Evolutionary conservation across 768 basidiomycete genomes (phyloP), one percentile per base, ranked within the genome.

Genomic region (Naganishia friedmannii): DNA sequence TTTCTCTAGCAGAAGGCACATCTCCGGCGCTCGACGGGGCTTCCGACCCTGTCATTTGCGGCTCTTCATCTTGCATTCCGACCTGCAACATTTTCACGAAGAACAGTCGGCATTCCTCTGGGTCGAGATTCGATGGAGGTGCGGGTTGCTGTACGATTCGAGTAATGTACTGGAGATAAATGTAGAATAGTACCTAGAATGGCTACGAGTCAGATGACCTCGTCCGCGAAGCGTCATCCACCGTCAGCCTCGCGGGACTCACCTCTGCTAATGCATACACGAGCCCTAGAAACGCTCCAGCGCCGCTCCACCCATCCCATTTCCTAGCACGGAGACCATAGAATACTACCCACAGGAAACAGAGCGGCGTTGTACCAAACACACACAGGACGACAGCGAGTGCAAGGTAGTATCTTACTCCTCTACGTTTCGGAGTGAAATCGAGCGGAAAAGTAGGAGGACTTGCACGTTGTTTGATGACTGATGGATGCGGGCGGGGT

Each of bases 1-100:
- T 69, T 32, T 45, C 55, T 69, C 46, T 46, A 28, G 29, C 32
- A 15, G 56, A 23, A 13, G 37, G 56, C n/a, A 42, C 13, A 5
- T 28, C 32, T 32, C 37, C 51, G 17, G 53, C 51, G n/a, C 34
- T 26, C 53, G 53, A 8, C n/a, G 6, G 17, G 8, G 21, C 56
- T 31, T 51, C 15, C 8, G 48, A 51, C 23, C 48, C 48, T 4
- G 42, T 42, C 42, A 42, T n/a, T 37, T 6, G 37, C 12, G 57
- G 21, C 15, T 23, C 57, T 10, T 19, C 54, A 13, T 63, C 60
- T 26, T 51, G 53, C 65, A 70, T 45, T 0, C 70, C 70, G 15
- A 31, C 48, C 42, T 72, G 67, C 21, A 72, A 31, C 31, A 72
- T 57, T 21, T 67, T 37, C 26, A 67, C 53, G 56, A 72, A 69